Base-by-base conservation (phyloP, 2,329 filamentous ascomycete species). In the Tolypocladium guangdongense region DNA sequence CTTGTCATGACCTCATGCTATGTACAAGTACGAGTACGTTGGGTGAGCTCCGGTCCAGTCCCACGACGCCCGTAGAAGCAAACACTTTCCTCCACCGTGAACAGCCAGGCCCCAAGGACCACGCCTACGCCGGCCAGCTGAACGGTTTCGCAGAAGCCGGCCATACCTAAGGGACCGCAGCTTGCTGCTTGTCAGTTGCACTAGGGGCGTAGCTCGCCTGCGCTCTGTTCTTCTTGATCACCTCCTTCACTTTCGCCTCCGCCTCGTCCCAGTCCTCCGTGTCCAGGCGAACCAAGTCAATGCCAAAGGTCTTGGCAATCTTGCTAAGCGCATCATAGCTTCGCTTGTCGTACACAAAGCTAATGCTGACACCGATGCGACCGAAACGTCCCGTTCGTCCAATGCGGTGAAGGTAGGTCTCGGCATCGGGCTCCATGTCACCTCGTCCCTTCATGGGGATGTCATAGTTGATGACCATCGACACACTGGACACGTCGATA, bases 391-490 rank as follows among this genome's bases (percentile, higher is more conserved):
- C 93, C 16, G 93, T 99, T 65, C 93, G 90, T 57, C 93, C 93
- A 62, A 99, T 99, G 67, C 93, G 88, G 78, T 99, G 93, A 49
- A 99, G 86, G 66, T 99, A 99, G 1, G 93, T 99, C 74, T 97
- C 91, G 48, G 84, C 84, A 66, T 99, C 93, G 16, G 92, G 87
- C 71, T 93, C 88, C 32, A 78, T 78, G 61, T 97, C 91, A 20
- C 87, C 83, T 35, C 79, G 73, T 41, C 87, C 84, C 65, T 86
- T 86, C 76, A 86, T 87, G 27, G 86, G 86, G 54, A 90, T 87
- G 62, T 90, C 87, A 71, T 99, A 99, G 76, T 99, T 99, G 77
- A 99, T 90, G 52, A 99, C 93, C 86, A 99, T 93, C 11, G 90
- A 96, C 16, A 99, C 93, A 32, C 73, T 95, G 71, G 67, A 97